Evolutionary conservation across 805 yeast genomes (phyloP).

Genomic region (Candida parachauliodes): DNA sequence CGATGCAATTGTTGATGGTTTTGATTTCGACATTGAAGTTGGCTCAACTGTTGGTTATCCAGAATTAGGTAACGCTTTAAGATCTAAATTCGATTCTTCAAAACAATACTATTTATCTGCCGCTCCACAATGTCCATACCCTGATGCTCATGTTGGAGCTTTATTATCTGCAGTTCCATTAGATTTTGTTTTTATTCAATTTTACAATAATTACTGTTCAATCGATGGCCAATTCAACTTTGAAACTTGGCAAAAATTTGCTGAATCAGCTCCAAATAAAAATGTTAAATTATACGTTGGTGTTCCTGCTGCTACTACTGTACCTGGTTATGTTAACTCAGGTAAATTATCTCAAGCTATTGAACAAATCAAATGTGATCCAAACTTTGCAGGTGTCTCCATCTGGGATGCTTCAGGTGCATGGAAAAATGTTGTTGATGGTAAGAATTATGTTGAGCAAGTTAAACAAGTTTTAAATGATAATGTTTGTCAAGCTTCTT

Average conservation of each 20-base stretch:
- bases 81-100: constrained; percentile 26
- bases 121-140: constrained; percentile 90
- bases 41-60: constrained; percentile 18
- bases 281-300: constrained; percentile 72
- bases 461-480: constrained; percentile 16
- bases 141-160: constrained; percentile 50
- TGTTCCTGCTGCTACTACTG: constrained; percentile 53
- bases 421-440: constrained; percentile 11
- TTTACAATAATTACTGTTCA: constrained; percentile 81
- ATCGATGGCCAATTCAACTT: constrained; percentile 49
- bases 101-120: constrained; percentile 75
- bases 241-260: constrained; percentile 71
- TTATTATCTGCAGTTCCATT: constrained; percentile 48
- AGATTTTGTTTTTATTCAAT: constrained; percentile 83
- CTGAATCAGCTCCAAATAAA: constrained; percentile 60
- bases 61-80: constrained; percentile 28
- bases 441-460: constrained; percentile 15
- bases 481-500: constrained; percentile 8
- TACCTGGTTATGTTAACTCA: constrained; percentile 48
- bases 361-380: constrained; percentile 13
- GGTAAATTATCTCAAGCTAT: constrained; percentile 15
- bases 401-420: constrained; percentile 34
- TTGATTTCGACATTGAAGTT: constrained; percentile 31
- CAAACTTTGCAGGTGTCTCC: constrained; percentile 33
- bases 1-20: constrained; percentile 30